Conservation (phyloP, 192 early-diverging fungal genomes). For the Podila minutissima region DNA sequence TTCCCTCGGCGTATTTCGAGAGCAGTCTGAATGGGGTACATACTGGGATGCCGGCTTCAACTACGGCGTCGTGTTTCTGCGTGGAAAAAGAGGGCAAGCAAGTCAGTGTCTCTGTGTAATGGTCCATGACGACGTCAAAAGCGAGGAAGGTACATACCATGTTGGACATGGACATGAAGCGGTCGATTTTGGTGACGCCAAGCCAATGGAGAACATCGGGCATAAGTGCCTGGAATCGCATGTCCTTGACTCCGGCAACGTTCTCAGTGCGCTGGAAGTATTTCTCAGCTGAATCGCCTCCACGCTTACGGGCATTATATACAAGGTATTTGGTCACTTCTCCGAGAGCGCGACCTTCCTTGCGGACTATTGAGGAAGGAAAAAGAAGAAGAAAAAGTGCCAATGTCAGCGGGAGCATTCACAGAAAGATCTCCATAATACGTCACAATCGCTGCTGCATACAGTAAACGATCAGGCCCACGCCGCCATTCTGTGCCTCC, state of each 20-base stretch:
- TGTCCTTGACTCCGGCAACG: conserved; percentile 68
- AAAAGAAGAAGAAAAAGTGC: background rate
- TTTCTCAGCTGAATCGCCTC: conserved; percentile 88
- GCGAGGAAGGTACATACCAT: conserved; percentile 12
- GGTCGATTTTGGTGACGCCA: conserved; percentile 92
- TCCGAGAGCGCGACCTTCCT: conserved; percentile 93
- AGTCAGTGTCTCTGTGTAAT: too few relatives aligned
- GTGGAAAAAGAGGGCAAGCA: too few relatives aligned
- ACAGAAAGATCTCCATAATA: background rate
- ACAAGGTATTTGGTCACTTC: conserved; percentile 97
- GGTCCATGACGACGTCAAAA: too few relatives aligned
- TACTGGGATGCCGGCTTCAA: conserved; percentile 69
- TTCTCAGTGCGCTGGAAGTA: conserved; percentile 86
- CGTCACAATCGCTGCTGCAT: conserved; percentile 15
- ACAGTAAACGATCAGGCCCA: conserved; percentile 93
- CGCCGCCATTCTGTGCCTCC: conserved; percentile 90
- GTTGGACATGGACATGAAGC: conserved; percentile 77
- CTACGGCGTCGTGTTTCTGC: conserved; percentile 91
- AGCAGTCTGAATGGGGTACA: too few relatives aligned
- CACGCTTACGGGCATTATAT: conserved; percentile 92
- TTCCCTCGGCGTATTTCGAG: too few relatives aligned
- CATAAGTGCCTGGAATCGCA: conserved; percentile 97
- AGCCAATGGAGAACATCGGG: conserved; percentile 97
- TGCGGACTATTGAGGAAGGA: conserved; percentile 65
- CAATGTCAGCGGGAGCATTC: background rate